Percentiles rank a stretch among this genome's conserved stretches.
These are phyloP conservation scores for Haberlea rhodopensis DNA, from an alignment of 257 asterid species.

Conservation along the genomic window DNA sequence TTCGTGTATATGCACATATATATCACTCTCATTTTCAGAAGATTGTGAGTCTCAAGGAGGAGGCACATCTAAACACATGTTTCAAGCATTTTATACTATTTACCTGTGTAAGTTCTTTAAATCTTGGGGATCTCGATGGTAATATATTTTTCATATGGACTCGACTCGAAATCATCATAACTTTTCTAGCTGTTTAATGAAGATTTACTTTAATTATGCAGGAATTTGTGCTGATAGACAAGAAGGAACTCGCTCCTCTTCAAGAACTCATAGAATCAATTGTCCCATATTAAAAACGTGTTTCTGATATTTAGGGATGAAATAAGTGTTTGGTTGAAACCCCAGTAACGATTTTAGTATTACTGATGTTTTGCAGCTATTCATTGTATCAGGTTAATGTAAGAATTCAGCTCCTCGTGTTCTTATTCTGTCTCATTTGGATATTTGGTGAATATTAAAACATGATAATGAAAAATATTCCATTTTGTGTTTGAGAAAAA, in stretches of 20 bases:
- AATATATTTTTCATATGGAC: background rate
- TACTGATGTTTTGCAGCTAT: constrained; percentile 18
- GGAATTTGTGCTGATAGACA: constrained; percentile 85
- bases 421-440: too few species aligned
- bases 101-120: constrained; percentile 54
- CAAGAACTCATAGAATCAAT: constrained; percentile 81
- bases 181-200: background rate
- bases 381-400: constrained; percentile 20
- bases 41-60: constrained; percentile 81
- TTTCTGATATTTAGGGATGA: constrained; percentile 21
- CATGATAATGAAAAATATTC: too few species aligned
- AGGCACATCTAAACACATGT: constrained; percentile 87
- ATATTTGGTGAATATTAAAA: too few species aligned
- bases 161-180: background rate
- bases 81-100: constrained; percentile 80
- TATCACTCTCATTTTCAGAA: constrained; percentile 81
- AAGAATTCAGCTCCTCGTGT: constrained; percentile 15
- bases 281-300: constrained; percentile 51
- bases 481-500: too few species aligned
- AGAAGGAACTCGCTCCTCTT: constrained; percentile 88
- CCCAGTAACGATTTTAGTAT: constrained; percentile 18
- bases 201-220: constrained; percentile 29
- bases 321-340: constrained; percentile 26
- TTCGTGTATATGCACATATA: constrained; percentile 83
- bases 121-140: background rate